These are phyloP conservation scores for Candida piceae DNA, from an alignment of 805 yeast species.

Conservation along the genomic window DNA sequence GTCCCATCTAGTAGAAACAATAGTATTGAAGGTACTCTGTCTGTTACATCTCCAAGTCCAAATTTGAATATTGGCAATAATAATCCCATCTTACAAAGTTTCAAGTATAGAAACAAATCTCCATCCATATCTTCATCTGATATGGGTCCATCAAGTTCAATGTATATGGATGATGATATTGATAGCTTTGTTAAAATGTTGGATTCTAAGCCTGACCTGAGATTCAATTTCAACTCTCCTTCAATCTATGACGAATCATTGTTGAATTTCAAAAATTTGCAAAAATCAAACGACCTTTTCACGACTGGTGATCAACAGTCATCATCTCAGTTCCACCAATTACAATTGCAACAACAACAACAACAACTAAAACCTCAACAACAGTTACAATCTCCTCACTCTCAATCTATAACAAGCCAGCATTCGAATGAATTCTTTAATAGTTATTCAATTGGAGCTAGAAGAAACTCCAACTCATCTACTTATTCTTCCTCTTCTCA, in stretches of 20 bases:
- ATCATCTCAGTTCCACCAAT: neutral
- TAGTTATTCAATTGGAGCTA: slow-evolving; percentile 11
- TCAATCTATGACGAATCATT: slow-evolving; percentile 25
- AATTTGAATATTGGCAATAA: slow-evolving; percentile 1
- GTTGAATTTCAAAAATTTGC: slow-evolving; percentile 25
- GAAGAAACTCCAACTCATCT: slow-evolving; percentile 20
- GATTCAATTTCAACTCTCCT: slow-evolving; percentile 26
- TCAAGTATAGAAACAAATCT: slow-evolving; percentile 20
- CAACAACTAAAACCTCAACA: slow-evolving; percentile 7
- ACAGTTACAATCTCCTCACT: slow-evolving; percentile 1
- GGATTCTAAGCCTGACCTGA: slow-evolving; percentile 33
- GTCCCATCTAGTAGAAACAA: slow-evolving; percentile 23
- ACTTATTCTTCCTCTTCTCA: slow-evolving; percentile 22
- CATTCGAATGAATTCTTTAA: too few species aligned
- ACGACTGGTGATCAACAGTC: slow-evolving; percentile 7
- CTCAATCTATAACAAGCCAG: too few species aligned
- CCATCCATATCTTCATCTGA: slow-evolving; percentile 22
- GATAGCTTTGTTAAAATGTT: slow-evolving; percentile 31
- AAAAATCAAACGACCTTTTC: slow-evolving; percentile 24
- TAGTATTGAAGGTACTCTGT: slow-evolving; percentile 26
- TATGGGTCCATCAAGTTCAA: slow-evolving; percentile 22
- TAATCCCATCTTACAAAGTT: slow-evolving; percentile 22
- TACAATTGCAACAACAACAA: slow-evolving; percentile 6
- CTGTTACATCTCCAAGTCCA: slow-evolving; percentile 9
- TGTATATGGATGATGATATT: slow-evolving; percentile 30